Evolutionary conservation across 2,329 filamentous ascomycete genomes (phyloP).

Genomic region (Onygenales sp.): DNA sequence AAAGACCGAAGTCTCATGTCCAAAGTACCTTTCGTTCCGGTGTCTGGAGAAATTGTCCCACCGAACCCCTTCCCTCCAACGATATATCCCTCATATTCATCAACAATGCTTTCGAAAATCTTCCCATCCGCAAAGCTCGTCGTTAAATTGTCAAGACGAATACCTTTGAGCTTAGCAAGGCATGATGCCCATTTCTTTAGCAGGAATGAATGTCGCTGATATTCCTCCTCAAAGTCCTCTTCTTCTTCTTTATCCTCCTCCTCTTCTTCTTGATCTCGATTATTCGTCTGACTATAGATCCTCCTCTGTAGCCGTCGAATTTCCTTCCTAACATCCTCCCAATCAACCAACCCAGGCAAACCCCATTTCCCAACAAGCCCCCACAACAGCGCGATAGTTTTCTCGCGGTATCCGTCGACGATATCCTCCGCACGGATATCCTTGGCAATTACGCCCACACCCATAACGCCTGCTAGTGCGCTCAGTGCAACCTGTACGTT

Average conservation of each 20-base stretch:
- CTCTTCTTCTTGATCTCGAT: constrained; percentile 14
- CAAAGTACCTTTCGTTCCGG: constrained; percentile 10
- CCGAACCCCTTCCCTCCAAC: background rate
- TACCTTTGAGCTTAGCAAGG: constrained; percentile 38
- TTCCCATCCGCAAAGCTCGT: constrained; percentile 48
- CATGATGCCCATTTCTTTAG: constrained; percentile 48
- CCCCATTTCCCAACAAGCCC: constrained; percentile 49
- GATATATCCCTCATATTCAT: constrained; percentile 45
- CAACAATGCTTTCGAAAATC: constrained; percentile 47
- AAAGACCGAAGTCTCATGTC: constrained; percentile 26
- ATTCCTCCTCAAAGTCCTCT: constrained; percentile 18
- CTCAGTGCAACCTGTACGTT: constrained; percentile 51
- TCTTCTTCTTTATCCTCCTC: constrained; percentile 18
- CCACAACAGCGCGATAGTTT: constrained; percentile 54
- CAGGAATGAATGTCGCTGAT: constrained; percentile 28
- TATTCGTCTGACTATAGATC: constrained; percentile 8
- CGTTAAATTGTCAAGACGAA: constrained; percentile 45
- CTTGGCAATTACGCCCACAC: constrained; percentile 31
- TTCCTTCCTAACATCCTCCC: constrained; percentile 45
- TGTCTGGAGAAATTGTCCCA: background rate
- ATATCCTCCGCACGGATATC: constrained; percentile 48
- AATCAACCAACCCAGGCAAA: constrained; percentile 45
- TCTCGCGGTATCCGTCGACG: constrained; percentile 56
- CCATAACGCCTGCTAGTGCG: constrained; percentile 38
- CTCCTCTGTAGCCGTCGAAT: constrained; percentile 34